Evolutionary conservation across 2,329 filamentous ascomycete genomes (phyloP), one percentile per base, ranked within the genome.

Genomic region (Aspergillus aculeatus): DNA sequence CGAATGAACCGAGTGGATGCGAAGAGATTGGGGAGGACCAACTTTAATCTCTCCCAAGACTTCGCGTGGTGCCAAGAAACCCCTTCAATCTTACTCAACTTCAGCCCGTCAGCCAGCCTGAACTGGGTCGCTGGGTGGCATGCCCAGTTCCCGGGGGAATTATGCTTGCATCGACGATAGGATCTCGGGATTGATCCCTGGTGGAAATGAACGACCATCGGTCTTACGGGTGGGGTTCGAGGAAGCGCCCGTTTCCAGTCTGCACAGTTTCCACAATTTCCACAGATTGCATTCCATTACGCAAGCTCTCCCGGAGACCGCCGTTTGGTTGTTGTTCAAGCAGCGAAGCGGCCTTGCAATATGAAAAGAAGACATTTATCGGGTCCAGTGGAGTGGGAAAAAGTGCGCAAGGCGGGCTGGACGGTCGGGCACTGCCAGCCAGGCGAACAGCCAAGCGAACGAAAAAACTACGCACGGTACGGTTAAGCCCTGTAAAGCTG

Each of bases 1-100:
- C 60, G 61, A 63, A 60, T 47, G 52, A 44, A 61, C 32, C 52
- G 59, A 65, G 62, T 62, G 62, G 59, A 31, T 51, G 53, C 49
- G 57, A 59, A 52, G 58, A 61, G 50, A 58, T 60, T 61, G 56
- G 60, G 48, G 60, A 64, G 58, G 56, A 63, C 49, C 63, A 64
- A 64, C 61, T 62, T 63, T 63, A 66, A 62, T 64, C 55, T 59
- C 50, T 55, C 49, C 52, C 41, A 62, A 64, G 58, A 60, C 63
- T 61, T 63, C 64, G 58, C 50, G 58, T 57, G 47, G 29, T 60
- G 60, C 58, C 57, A 64, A 62, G 61, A 58, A 57, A 26, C 61
- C 60, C 60, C 51, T 60, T 50, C 54, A 61, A 64, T 62, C 62
- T 60, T 58, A 58, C 54, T 23, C 47, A 38, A 19, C 38, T 19